These are phyloP conservation scores for Microascus cirrosus DNA, from an alignment of 2,329 filamentous ascomycete species.

Conservation along the genomic window DNA sequence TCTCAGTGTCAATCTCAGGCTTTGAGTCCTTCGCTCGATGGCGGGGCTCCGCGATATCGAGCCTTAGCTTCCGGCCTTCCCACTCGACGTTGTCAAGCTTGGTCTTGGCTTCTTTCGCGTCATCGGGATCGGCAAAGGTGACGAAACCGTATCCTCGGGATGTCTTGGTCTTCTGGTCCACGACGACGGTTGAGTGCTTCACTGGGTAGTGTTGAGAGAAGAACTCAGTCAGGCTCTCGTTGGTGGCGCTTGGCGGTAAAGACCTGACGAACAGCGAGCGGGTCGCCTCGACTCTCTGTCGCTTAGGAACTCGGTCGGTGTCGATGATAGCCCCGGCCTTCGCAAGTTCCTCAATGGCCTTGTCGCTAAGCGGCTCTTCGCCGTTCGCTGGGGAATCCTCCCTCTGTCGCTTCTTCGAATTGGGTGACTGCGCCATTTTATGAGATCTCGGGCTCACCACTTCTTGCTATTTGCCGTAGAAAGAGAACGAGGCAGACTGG, in stretches of 20 bases:
- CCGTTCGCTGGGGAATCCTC: constrained; percentile 13
- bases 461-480: not conserved
- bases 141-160: constrained; percentile 95
- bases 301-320: constrained; percentile 31
- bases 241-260: constrained; percentile 66
- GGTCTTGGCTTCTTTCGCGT: constrained; percentile 69
- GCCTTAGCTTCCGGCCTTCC: constrained; percentile 68
- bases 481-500: not conserved
- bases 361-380: constrained; percentile 8
- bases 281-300: constrained; percentile 46
- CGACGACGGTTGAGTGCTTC: constrained; percentile 89
- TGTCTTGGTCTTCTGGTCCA: constrained; percentile 73
- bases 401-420: constrained; percentile 23
- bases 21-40: constrained; percentile 46
- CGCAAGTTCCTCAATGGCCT: constrained; percentile 18
- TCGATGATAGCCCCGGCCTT: constrained; percentile 11
- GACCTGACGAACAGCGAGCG: constrained; percentile 85
- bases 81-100: constrained; percentile 71
- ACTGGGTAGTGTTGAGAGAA: constrained; percentile 93
- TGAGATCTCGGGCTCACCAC: not conserved
- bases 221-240: constrained; percentile 70
- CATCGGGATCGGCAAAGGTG: constrained; percentile 87
- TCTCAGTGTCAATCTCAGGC: constrained; percentile 26
- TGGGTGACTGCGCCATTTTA: constrained; percentile 17
- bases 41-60: constrained; percentile 82